Evolutionary conservation across 2,329 filamentous ascomycete genomes (phyloP), one percentile per base, ranked within the genome.

Genomic region (Elsinoe batatas): DNA sequence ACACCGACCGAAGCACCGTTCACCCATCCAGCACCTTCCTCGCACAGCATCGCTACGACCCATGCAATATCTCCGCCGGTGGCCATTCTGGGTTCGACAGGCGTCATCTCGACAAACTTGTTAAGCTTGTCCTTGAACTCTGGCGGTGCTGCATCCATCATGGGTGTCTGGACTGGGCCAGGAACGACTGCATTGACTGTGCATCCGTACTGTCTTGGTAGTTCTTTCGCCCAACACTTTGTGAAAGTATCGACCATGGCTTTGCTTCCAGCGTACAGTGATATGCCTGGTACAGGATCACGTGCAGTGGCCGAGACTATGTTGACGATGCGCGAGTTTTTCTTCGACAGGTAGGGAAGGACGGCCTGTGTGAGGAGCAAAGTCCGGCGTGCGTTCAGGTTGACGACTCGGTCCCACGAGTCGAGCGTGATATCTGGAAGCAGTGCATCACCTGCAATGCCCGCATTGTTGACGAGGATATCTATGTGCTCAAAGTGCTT

Each of bases 231-330:
- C 71, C 74, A 76, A 44, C 66, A 68, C 30, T 67, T 64, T 1
- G 74, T 77, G 56, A 76, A 74, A 2, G 67, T 68, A 58, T 77
- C 74, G 0, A 75, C 66, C 71, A 76, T 76, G 17, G 71, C 72
- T 61, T 77, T 77, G 13, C 71, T 75, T 0, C 74, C 74, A 5
- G 73, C 72, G 60, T 77, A 77, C 56, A 77, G 72, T 17, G 72
- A 75, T 60, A 72, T 69, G 54, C 65, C 60, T 7, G 68, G 54
- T 5, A 69, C 69, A 2, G 65, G 65, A 20, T 60, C 68, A 6
- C 67, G 63, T 35, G 69, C 62, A 13, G 67, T 68, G 32, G 71
- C 66, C 54, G 66, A 70, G 26, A 63, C 65, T 43, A 76, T 73
- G 57, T 75, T 75, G 60, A 76, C 63, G 53, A 76, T 75, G 10